These are phyloP conservation scores for Podospora pseudocomata DNA, from an alignment of 495 filamentous ascomycete genomes.

Conservation along the genomic window DNA sequence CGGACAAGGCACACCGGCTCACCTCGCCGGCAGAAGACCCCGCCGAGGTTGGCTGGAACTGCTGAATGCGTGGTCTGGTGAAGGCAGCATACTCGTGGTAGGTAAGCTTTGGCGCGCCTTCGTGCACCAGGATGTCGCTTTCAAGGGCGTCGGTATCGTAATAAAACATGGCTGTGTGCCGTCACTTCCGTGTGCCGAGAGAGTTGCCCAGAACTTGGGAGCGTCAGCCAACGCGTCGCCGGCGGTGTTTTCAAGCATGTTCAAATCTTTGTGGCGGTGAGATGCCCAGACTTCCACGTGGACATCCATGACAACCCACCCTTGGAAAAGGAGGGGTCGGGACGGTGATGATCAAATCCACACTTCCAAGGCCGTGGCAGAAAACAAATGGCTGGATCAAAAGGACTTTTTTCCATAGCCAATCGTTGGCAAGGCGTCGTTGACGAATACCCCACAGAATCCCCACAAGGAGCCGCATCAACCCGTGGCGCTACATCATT, in stretches of 20 bases:
- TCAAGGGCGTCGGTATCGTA: slow-evolving; percentile 6
- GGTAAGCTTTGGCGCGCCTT: slow-evolving; percentile 1
- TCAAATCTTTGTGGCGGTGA: not conserved
- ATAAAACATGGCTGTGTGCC: slow-evolving; percentile 8
- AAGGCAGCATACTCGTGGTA: slow-evolving; percentile 38
- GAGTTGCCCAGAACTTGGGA: not conserved
- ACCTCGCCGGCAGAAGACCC: slow-evolving; percentile 20
- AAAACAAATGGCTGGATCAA: not conserved
- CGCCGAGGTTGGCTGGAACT: slow-evolving; percentile 16
- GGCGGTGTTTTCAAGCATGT: not conserved
- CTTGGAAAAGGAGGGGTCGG: not conserved
- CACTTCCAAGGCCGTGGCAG: not conserved
- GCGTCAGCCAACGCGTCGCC: not conserved
- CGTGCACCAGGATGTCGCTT: slow-evolving; percentile 7
- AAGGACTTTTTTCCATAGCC: not conserved
- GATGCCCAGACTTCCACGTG: not conserved
- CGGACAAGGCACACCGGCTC: slow-evolving; percentile 28
- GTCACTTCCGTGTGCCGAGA: not conserved
- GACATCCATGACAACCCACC: not conserved
- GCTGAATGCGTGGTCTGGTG: slow-evolving; percentile 12
- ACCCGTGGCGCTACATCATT: not conserved
- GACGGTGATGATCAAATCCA: not conserved
- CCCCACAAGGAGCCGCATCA: not conserved
- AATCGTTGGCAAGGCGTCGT: not conserved
- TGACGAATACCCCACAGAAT: not conserved